phyloP scores from a whole-genome alignment of 2,329 filamentous ascomycete genomes.

The Microdochium nivale region DNA sequence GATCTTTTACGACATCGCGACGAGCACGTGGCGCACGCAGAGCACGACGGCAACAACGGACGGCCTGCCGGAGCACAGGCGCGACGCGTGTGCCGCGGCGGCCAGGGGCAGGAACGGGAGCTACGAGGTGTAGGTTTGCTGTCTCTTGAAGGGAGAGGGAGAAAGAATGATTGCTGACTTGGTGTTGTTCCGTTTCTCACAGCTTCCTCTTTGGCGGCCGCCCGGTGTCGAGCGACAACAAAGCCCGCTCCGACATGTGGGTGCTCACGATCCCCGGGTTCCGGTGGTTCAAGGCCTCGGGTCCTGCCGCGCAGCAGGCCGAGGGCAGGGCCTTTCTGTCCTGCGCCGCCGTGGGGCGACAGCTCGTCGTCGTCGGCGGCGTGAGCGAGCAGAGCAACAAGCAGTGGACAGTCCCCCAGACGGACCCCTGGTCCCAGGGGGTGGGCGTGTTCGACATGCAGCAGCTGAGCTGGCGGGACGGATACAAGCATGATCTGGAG shows the following conservation, averaged over 20 bases:
- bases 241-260: slow-evolving; percentile 19
- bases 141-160: neutral
- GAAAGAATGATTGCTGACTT: slow-evolving; percentile 2
- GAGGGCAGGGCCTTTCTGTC: slow-evolving; percentile 21
- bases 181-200: neutral
- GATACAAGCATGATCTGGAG: slow-evolving; percentile 22
- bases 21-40: slow-evolving; percentile 24
- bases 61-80: slow-evolving; percentile 14
- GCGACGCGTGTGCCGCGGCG: slow-evolving; percentile 23
- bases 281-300: slow-evolving; percentile 21
- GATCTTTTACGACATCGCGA: slow-evolving; percentile 22
- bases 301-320: slow-evolving; percentile 13
- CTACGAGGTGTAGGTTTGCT: slow-evolving; percentile 23
- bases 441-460: slow-evolving; percentile 31
- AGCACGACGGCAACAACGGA: slow-evolving; percentile 9
- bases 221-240: slow-evolving; percentile 7
- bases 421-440: slow-evolving; percentile 25
- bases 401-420: slow-evolving; percentile 10
- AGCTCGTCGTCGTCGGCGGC: slow-evolving; percentile 26
- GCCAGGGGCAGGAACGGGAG: slow-evolving; percentile 20
- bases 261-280: slow-evolving; percentile 29
- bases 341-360: slow-evolving; percentile 28
- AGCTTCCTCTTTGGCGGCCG: slow-evolving; percentile 28
- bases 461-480: slow-evolving; percentile 21
- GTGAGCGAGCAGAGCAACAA: slow-evolving; percentile 14